Evolutionary conservation across 2,329 filamentous ascomycete species (phyloP).

Genomic region (Leptographium radiaticola): DNA sequence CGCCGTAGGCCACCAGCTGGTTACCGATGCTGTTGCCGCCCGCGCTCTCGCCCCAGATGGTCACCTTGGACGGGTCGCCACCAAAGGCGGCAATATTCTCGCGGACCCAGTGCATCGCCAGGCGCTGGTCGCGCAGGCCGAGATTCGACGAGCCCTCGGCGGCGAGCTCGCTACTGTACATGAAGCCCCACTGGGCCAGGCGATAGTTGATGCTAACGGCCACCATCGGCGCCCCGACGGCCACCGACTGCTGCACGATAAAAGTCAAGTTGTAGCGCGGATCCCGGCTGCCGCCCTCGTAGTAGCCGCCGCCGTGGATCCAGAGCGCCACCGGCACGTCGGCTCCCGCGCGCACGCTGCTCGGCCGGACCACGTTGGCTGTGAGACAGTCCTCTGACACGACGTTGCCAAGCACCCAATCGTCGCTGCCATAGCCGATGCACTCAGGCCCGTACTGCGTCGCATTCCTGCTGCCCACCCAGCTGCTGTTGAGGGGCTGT

Average conservation of each 20-base stretch:
- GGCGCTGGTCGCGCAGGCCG: slow-evolving; percentile 35
- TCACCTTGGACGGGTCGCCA: slow-evolving; percentile 32
- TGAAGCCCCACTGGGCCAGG: slow-evolving; percentile 36
- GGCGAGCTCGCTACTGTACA: slow-evolving; percentile 31
- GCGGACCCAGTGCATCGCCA: slow-evolving; percentile 38
- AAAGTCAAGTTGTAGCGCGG: slow-evolving; percentile 47
- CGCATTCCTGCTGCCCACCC: slow-evolving; percentile 26
- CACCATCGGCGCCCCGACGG: slow-evolving; percentile 30
- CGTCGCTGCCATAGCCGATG: slow-evolving; percentile 31
- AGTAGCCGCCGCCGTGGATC: slow-evolving; percentile 26
- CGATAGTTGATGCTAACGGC: slow-evolving; percentile 32
- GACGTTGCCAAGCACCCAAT: slow-evolving; percentile 8
- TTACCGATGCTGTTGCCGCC: slow-evolving; percentile 35
- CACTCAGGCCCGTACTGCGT: slow-evolving; percentile 32
- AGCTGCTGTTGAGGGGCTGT: slow-evolving; percentile 24
- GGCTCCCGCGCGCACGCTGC: slow-evolving; percentile 24
- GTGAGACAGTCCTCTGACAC: slow-evolving; percentile 45
- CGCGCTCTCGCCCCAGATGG: slow-evolving; percentile 40
- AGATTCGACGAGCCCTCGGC: slow-evolving; percentile 33
- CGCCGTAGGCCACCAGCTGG: slow-evolving; percentile 38
- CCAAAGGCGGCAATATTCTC: slow-evolving; percentile 37
- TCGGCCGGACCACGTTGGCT: slow-evolving; percentile 46
- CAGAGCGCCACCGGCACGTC: slow-evolving; percentile 39
- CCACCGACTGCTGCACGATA: slow-evolving; percentile 33
- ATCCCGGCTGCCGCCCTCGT: slow-evolving; percentile 28